phyloP scores from a whole-genome alignment of 345 rosid species.

The Leavenworthia alabamica region DNA sequence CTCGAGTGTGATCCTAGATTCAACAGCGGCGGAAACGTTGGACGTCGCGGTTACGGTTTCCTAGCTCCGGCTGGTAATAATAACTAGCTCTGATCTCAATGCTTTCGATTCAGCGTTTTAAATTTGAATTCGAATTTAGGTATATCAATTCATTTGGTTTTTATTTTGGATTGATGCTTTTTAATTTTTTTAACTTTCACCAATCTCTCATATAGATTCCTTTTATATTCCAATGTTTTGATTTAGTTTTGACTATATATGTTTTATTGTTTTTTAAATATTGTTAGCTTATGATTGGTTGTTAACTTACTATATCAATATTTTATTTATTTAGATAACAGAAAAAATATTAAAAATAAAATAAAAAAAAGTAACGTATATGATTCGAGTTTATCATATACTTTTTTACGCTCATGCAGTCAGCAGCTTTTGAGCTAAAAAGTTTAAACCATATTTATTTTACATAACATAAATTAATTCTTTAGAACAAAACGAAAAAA shows the following conservation, averaged over 20 bases:
- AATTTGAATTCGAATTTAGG: too few species aligned
- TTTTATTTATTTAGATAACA: background rate
- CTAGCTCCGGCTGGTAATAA: conserved; percentile 32
- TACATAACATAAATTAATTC: too few species aligned
- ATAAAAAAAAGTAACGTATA: conserved; percentile 10
- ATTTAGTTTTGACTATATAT: background rate
- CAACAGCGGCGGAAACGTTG: conserved; percentile 29
- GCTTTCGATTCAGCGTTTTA: too few species aligned
- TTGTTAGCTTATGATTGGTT: background rate
- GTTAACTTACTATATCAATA: background rate
- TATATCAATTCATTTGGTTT: too few species aligned
- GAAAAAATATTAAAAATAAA: too few species aligned
- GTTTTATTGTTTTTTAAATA: background rate
- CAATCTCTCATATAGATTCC: background rate
- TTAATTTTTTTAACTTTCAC: too few species aligned
- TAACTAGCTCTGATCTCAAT: conserved; percentile 7
- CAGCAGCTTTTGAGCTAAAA: conserved; percentile 8
- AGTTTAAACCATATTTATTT: too few species aligned
- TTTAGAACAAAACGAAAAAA: too few species aligned
- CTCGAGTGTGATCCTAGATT: conserved; percentile 40
- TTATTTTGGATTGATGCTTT: too few species aligned
- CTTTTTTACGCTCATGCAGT: background rate
- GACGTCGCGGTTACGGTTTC: conserved; percentile 44
- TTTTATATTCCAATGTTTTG: conserved; percentile 9
- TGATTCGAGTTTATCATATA: conserved; percentile 3